Percentiles rank a stretch among this genome's conserved stretches.
Evolutionary conservation across 2,329 filamentous ascomycete species (phyloP).

Genomic region (Cladophialophora psammophila): DNA sequence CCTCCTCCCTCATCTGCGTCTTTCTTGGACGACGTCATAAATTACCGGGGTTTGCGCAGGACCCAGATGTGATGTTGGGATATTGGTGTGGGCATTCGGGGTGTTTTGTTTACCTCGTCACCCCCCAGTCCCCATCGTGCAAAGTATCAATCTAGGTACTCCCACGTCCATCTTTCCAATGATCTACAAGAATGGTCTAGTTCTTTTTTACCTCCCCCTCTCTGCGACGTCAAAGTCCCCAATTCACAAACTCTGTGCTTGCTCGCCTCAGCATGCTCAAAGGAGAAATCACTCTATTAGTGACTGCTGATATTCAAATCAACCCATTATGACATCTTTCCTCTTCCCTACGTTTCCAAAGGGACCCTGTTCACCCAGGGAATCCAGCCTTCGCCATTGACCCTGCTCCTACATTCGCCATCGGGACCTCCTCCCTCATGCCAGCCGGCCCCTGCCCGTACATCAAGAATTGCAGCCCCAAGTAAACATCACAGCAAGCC

Average conservation of each 20-base stretch:
- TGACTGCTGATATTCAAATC: not conserved
- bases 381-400: constrained; percentile 29
- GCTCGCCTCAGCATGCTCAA: not conserved
- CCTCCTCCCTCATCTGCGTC: not conserved
- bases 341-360: not conserved
- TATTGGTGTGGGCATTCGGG: too few relatives aligned
- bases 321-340: not conserved
- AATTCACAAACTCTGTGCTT: not conserved
- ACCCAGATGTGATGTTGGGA: not conserved
- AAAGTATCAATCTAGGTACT: not conserved
- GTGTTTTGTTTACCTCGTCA: not conserved
- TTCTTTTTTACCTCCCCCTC: too few relatives aligned
- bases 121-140: too few relatives aligned
- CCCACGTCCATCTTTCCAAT: not conserved
- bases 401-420: constrained; percentile 23
- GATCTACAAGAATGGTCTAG: too few relatives aligned
- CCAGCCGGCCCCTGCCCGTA: constrained; percentile 47
- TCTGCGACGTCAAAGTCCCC: not conserved
- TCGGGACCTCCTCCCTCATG: constrained; percentile 26
- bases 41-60: not conserved
- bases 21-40: constrained; percentile 2
- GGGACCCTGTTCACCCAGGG: constrained; percentile 26
- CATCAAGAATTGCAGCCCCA: constrained; percentile 58
- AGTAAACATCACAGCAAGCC: constrained; percentile 55
- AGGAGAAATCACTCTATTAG: not conserved